phyloP scores from a whole-genome alignment of 2,329 filamentous ascomycete species.

The Exophiala alcalophila region DNA sequence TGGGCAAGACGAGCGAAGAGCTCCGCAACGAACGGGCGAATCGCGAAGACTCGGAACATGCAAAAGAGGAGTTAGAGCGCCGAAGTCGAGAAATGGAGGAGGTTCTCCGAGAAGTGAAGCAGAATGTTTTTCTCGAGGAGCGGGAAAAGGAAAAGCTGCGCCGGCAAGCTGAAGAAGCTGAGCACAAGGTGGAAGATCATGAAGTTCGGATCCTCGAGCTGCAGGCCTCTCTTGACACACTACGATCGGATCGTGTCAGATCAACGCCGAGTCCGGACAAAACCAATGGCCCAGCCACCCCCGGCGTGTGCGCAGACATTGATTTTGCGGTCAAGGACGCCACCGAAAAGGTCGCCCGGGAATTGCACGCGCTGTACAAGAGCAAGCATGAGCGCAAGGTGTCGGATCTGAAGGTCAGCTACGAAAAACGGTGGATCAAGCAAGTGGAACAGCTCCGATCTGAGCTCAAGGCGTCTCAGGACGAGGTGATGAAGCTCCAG shows the following conservation, averaged over 20 bases:
- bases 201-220: conserved; percentile 47
- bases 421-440: conserved; percentile 88
- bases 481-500: conserved; percentile 73
- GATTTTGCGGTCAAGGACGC: conserved; percentile 73
- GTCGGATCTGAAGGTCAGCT: conserved; percentile 73
- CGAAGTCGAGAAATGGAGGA: conserved; percentile 81
- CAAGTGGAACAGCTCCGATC: conserved; percentile 74
- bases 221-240: conserved; percentile 45
- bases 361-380: conserved; percentile 91
- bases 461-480: conserved; percentile 64
- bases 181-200: conserved; percentile 54
- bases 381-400: conserved; percentile 97
- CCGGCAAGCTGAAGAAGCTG: conserved; percentile 71
- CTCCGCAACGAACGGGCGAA: conserved; percentile 71
- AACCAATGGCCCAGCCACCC: conserved; percentile 21
- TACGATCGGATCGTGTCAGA: conserved; percentile 35
- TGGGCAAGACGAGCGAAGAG: conserved; percentile 79
- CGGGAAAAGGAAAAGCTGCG: conserved; percentile 77
- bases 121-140: conserved; percentile 75
- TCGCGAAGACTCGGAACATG: conserved; percentile 69
- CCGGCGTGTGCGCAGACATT: conserved; percentile 42
- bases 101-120: conserved; percentile 73
- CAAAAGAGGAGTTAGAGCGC: conserved; percentile 80
- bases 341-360: conserved; percentile 87
- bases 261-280: conserved; percentile 38